A percentile compares a stretch with the other conserved stretches of the same genome.
These are phyloP conservation scores for Sutorius australiensis DNA, from an alignment of 768 basidiomycete species.

Conservation along the genomic window DNA sequence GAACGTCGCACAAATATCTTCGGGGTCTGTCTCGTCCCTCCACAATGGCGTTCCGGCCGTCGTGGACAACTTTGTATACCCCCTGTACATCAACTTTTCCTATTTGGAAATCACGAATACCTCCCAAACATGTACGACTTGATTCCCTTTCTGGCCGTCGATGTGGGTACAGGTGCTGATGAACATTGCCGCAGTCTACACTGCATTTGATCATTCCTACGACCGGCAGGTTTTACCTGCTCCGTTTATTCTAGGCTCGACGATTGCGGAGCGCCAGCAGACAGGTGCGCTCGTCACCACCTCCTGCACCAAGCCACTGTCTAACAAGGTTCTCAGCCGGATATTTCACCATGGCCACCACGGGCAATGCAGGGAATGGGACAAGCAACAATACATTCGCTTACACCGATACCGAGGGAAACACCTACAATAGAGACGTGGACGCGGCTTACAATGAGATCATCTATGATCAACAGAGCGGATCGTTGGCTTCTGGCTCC, in stretches of 20 bases:
- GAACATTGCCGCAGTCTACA: conserved; percentile 37
- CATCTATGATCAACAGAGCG: conserved; percentile 53
- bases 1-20: conserved; percentile 49
- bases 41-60: conserved; percentile 45
- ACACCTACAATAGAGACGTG: conserved; percentile 61
- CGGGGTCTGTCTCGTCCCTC: conserved; percentile 43
- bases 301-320: not conserved
- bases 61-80: conserved; percentile 52
- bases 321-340: conserved; percentile 37
- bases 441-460: conserved; percentile 60
- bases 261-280: conserved; percentile 55
- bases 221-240: conserved; percentile 53
- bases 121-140: conserved; percentile 15
- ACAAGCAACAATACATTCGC: conserved; percentile 65
- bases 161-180: not conserved
- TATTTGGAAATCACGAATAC: conserved; percentile 31
- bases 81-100: conserved; percentile 43
- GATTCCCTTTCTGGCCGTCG: not conserved
- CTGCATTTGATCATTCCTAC: conserved; percentile 66
- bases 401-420: conserved; percentile 55
- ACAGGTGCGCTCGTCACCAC: conserved; percentile 40
- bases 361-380: conserved; percentile 60
- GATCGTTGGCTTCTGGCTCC: conserved; percentile 37
- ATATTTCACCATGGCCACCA: conserved; percentile 42
- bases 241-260: conserved; percentile 56